Evolutionary conservation across 345 rosid genomes (phyloP).

Genomic region (Eucalyptus decipiens): DNA sequence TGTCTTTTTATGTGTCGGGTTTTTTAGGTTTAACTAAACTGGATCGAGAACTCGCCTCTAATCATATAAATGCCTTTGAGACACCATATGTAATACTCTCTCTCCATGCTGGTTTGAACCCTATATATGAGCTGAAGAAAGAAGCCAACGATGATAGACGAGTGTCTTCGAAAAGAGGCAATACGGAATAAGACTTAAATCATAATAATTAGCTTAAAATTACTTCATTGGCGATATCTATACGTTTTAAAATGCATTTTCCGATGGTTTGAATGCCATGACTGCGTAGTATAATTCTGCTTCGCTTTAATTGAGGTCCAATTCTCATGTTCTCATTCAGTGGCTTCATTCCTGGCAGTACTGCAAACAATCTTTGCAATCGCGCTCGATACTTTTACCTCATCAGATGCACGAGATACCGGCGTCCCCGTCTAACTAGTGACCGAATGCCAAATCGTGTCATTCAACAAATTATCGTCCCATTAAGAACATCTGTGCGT

Average conservation of each 20-base stretch:
- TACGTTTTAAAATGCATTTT: background rate
- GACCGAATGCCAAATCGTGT: background rate
- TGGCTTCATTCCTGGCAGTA: background rate
- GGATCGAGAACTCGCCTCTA: background rate
- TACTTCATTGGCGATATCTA: background rate
- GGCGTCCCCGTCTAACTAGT: background rate
- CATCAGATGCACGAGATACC: background rate
- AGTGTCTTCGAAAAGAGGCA: background rate
- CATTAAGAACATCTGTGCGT: background rate
- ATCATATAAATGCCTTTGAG: background rate
- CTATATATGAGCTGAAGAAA: background rate
- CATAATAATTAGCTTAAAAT: background rate
- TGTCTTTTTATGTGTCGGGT: background rate
- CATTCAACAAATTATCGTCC: background rate
- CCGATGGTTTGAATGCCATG: background rate
- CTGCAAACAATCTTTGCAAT: background rate
- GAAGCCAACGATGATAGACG: background rate
- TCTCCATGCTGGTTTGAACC: background rate
- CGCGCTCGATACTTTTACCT: background rate
- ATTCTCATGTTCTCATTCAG: background rate
- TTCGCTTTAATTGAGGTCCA: background rate
- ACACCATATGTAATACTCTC: background rate
- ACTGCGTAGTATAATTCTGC: background rate
- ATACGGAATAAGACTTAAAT: background rate
- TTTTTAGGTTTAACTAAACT: fast-evolving